Conservation (phyloP, 2,329 filamentous ascomycete genomes). For the Helotiales sp. region DNA sequence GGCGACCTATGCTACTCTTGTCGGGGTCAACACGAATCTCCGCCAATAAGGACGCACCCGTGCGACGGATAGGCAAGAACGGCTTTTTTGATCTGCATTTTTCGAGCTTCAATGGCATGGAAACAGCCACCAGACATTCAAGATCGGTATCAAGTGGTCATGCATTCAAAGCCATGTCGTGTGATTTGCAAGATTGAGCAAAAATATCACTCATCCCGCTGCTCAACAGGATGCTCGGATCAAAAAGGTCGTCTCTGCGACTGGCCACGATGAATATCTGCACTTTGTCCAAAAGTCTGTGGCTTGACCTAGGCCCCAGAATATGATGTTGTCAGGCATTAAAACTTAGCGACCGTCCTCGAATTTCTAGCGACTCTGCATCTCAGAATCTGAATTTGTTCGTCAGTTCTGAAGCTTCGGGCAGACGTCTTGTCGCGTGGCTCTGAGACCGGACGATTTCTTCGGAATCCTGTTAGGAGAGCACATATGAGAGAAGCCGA, state of each 20-base stretch:
- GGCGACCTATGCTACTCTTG: neutral
- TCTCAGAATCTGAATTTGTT: neutral
- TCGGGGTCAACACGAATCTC: neutral
- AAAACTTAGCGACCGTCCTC: neutral
- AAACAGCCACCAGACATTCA: neutral
- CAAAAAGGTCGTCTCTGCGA: neutral
- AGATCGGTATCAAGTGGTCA: too few species aligned
- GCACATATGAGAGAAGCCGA: neutral
- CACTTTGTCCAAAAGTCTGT: neutral
- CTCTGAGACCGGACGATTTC: neutral
- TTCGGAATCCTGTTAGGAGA: neutral
- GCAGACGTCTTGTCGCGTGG: neutral
- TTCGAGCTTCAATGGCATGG: neutral
- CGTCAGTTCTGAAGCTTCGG: neutral
- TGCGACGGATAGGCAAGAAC: neutral
- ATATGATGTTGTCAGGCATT: neutral
- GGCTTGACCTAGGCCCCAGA: neutral
- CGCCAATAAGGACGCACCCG: neutral
- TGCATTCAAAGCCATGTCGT: neutral
- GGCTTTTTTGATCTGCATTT: neutral
- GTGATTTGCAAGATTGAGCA: neutral
- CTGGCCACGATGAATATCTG: neutral
- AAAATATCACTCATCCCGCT: too few species aligned
- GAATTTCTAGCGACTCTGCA: neutral
- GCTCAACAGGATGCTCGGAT: too few species aligned